phyloP scores from a whole-genome alignment of 1,284 basidiomycete species.

The Marasmius fiardii region DNA sequence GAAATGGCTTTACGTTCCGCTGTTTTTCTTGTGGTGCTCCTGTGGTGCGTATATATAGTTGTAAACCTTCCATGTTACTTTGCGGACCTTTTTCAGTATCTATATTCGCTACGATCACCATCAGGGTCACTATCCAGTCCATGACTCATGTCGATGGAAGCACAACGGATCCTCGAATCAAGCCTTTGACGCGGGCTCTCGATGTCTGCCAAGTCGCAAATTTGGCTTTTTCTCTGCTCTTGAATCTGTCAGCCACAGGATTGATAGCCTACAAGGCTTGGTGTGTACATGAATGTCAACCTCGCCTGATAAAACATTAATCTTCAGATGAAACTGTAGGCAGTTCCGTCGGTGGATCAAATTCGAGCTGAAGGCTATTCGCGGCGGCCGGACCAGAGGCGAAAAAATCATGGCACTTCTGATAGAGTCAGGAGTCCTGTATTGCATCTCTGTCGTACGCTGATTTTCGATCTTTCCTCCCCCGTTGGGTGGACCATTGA shows the following conservation, averaged over 20 bases:
- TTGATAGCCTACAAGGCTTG: slow-evolving; percentile 18
- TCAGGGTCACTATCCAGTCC: slow-evolving; percentile 12
- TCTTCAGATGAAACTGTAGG: background rate
- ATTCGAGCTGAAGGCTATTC: background rate
- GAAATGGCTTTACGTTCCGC: slow-evolving; percentile 14
- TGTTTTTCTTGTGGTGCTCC: slow-evolving; percentile 14
- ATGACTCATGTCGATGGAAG: slow-evolving; percentile 9
- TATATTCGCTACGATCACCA: slow-evolving; percentile 14
- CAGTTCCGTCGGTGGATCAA: slow-evolving; percentile 3
- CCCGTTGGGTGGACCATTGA: too few species aligned
- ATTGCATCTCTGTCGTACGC: slow-evolving; percentile 20
- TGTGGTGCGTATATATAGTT: slow-evolving; percentile 14
- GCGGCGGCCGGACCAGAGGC: slow-evolving; percentile 3
- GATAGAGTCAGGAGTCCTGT: slow-evolving; percentile 20
- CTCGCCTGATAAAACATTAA: background rate
- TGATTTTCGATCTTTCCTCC: background rate
- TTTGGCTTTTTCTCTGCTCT: slow-evolving; percentile 14
- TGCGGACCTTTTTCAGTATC: too few species aligned
- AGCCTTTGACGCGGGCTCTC: slow-evolving; percentile 6
- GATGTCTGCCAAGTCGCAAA: slow-evolving; percentile 15
- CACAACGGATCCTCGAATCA: background rate
- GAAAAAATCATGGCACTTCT: slow-evolving; percentile 17
- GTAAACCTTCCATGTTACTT: too few species aligned
- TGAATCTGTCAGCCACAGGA: slow-evolving; percentile 18
- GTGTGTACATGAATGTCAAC: slow-evolving; percentile 3